These are phyloP conservation scores for Erodium chrysanthum DNA, from an alignment of 441 rosid species.

Conservation along the genomic window DNA sequence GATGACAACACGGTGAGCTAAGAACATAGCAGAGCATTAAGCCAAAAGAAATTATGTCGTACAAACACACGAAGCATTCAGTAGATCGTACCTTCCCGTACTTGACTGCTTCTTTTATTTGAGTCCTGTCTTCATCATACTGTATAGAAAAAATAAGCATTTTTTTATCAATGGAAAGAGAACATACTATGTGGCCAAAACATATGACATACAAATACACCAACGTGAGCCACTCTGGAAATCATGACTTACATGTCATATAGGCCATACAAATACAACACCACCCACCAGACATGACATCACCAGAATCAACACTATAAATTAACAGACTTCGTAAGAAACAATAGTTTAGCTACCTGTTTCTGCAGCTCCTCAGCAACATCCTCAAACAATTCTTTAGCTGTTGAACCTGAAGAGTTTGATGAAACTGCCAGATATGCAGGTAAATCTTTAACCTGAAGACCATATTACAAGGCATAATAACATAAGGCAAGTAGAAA, in stretches of 20 bases:
- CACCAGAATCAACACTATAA: neutral
- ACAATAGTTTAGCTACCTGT: constrained; percentile 28
- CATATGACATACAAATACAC: neutral
- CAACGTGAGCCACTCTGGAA: too few relatives aligned
- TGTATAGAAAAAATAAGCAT: constrained; percentile 22
- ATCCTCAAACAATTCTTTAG: constrained; percentile 65
- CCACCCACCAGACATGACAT: too few relatives aligned
- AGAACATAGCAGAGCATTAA: constrained; percentile 22
- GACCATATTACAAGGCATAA: constrained; percentile 15
- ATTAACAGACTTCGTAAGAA: neutral
- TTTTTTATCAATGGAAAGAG: neutral
- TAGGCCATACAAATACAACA: too few relatives aligned
- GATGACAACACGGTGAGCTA: constrained; percentile 41
- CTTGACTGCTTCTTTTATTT: constrained; percentile 49
- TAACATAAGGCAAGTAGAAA: constrained; percentile 18
- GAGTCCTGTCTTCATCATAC: constrained; percentile 51
- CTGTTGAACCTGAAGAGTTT: constrained; percentile 55
- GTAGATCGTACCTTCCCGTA: constrained; percentile 38
- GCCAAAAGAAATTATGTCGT: constrained; percentile 12
- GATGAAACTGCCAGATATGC: constrained; percentile 47
- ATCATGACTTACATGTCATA: too few relatives aligned
- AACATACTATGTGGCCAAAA: neutral
- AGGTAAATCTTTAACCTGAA: constrained; percentile 53
- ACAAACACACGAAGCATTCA: neutral
- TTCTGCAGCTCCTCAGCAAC: constrained; percentile 51